Conservation (phyloP, 805 yeast species). For the Teunomyces aglyptinius region DNA sequence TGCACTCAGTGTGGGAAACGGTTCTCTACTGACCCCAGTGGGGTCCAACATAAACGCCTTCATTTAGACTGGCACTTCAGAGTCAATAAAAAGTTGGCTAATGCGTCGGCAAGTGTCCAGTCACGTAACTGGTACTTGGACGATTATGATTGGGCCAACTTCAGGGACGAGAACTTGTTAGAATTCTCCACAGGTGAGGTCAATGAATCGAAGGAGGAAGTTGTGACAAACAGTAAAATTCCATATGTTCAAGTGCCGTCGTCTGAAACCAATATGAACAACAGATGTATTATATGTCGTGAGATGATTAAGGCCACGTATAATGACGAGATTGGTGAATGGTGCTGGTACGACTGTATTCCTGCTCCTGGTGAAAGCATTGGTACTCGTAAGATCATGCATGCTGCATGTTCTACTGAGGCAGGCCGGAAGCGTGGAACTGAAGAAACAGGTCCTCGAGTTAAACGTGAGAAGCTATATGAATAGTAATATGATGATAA, state of each 20-base stretch:
- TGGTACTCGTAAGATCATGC: conserved; percentile 38
- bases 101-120: conserved; percentile 45
- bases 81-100: conserved; percentile 67
- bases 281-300: conserved; percentile 41
- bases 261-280: conserved; percentile 32
- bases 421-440: conserved; percentile 33
- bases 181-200: conserved; percentile 27
- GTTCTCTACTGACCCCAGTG: conserved; percentile 60
- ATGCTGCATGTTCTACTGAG: conserved; percentile 38
- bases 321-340: conserved; percentile 45
- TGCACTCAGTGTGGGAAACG: conserved; percentile 91
- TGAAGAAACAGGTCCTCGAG: conserved; percentile 20
- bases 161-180: conserved; percentile 59
- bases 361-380: conserved; percentile 36
- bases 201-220: conserved; percentile 4
- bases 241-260: conserved; percentile 18
- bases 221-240: conserved; percentile 5
- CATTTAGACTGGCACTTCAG: conserved; percentile 98
- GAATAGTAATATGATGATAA: background rate
- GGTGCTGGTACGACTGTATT: conserved; percentile 44
- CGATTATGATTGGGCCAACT: conserved; percentile 68
- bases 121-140: conserved; percentile 81
- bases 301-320: conserved; percentile 43
- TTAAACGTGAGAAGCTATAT: conserved; percentile 23
- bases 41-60: conserved; percentile 49